Percentiles rank a stretch among this genome's conserved stretches.
These are phyloP conservation scores for Rhododendron griersonianum DNA, from an alignment of 148 eudicot species.

Conservation along the genomic window DNA sequence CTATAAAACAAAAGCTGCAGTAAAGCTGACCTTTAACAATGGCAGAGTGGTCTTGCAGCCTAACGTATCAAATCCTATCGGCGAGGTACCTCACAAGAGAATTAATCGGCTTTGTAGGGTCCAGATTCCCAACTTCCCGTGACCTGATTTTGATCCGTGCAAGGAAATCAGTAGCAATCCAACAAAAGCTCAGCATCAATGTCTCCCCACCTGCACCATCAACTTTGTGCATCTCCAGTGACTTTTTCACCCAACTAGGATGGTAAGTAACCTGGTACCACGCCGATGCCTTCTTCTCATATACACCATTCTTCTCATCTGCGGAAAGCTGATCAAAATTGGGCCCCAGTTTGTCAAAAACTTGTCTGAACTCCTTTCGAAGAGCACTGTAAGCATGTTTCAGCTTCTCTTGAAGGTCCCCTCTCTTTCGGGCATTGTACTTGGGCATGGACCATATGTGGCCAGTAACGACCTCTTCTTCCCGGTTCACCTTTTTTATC, in stretches of 20 bases:
- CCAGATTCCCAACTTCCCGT: slow-evolving; percentile 14
- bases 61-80: slow-evolving; percentile 31
- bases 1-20: background rate
- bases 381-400: slow-evolving; percentile 68
- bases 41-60: slow-evolving; percentile 78
- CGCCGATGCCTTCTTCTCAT: slow-evolving; percentile 85
- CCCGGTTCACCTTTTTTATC: slow-evolving; percentile 49
- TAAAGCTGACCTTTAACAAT: background rate
- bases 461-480: slow-evolving; percentile 88
- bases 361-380: slow-evolving; percentile 67
- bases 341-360: slow-evolving; percentile 48
- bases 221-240: slow-evolving; percentile 41
- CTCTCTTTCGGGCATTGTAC: slow-evolving; percentile 54
- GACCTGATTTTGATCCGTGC: slow-evolving; percentile 66
- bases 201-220: slow-evolving; percentile 31
- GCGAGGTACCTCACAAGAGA: slow-evolving; percentile 60
- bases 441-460: slow-evolving; percentile 92
- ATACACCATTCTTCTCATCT: slow-evolving; percentile 52
- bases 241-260: slow-evolving; percentile 43
- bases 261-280: slow-evolving; percentile 90
- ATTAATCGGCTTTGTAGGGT: slow-evolving; percentile 51
- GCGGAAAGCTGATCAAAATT: slow-evolving; percentile 31
- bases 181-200: slow-evolving; percentile 73
- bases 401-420: slow-evolving; percentile 85
- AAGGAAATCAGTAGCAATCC: slow-evolving; percentile 85